A percentile compares a stretch with the other conserved stretches of the same genome.
phyloP scores from a whole-genome alignment of 257 asterid genomes.

The Paraleonurus japonicus region DNA sequence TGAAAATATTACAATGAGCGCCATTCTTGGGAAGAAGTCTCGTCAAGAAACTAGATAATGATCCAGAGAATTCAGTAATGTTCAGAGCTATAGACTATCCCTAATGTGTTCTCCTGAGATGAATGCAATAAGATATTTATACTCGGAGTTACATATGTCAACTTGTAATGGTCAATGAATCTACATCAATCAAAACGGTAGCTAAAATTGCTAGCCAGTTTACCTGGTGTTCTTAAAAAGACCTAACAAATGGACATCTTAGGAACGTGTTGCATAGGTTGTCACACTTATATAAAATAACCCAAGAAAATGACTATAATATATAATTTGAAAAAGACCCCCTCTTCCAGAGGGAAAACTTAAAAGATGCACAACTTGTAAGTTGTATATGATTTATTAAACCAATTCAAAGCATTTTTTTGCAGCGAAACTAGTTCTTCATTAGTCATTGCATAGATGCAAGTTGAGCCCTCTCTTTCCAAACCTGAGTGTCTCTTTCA shows the following conservation, averaged over 20 bases:
- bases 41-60: slow-evolving; percentile 21
- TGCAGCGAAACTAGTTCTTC: not conserved
- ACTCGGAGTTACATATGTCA: not conserved
- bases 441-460: not conserved
- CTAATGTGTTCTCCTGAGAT: not conserved
- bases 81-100: not conserved
- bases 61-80: slow-evolving; percentile 23
- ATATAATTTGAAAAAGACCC: not conserved
- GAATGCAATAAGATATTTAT: slow-evolving; percentile 8
- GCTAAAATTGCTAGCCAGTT: not conserved
- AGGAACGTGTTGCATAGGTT: not conserved
- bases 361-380: not conserved
- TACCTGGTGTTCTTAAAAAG: not conserved
- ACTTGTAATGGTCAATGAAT: not conserved
- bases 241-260: not conserved
- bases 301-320: not conserved
- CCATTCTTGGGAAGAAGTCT: slow-evolving; percentile 38
- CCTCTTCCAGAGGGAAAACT: not conserved
- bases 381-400: not conserved
- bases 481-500: not conserved
- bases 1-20: slow-evolving; percentile 17
- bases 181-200: not conserved
- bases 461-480: not conserved
- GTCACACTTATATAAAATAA: not conserved
- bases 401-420: not conserved